Percentiles rank a stretch among this genome's conserved stretches.
Evolutionary conservation across 805 yeast species (phyloP).

Genomic region (Jamesozyma lodderae): DNA sequence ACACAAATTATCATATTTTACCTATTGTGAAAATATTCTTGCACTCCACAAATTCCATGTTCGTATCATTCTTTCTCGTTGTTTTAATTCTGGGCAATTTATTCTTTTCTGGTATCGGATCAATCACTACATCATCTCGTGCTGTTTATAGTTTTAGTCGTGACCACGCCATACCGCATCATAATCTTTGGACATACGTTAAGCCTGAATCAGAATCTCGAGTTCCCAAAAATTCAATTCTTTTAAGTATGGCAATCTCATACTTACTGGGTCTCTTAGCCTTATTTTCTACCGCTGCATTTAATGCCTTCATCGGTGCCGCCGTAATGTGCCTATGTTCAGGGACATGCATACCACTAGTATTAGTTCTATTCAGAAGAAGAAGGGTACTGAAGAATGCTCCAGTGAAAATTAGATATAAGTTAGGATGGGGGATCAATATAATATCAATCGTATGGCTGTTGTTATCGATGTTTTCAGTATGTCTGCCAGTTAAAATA

Average conservation of each 20-base stretch:
- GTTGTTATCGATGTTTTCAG: slow-evolving; percentile 44
- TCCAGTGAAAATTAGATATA: slow-evolving; percentile 49
- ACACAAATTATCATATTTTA: slow-evolving; percentile 47
- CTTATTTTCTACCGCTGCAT: slow-evolving; percentile 61
- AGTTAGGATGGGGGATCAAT: slow-evolving; percentile 58
- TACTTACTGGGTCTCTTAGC: slow-evolving; percentile 55
- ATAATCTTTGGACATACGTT: slow-evolving; percentile 56
- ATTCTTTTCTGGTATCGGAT: slow-evolving; percentile 68
- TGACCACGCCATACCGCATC: slow-evolving; percentile 70
- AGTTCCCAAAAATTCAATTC: slow-evolving; percentile 63
- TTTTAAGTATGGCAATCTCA: slow-evolving; percentile 55
- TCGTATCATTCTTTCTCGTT: slow-evolving; percentile 62
- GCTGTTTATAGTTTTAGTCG: slow-evolving; percentile 76
- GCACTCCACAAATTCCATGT: slow-evolving; percentile 54
- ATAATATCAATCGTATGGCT: slow-evolving; percentile 53
- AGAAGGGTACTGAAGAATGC: slow-evolving; percentile 58
- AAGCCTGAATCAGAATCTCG: slow-evolving; percentile 44
- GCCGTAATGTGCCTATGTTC: slow-evolving; percentile 67
- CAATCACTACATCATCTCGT: slow-evolving; percentile 74
- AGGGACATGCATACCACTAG: slow-evolving; percentile 69
- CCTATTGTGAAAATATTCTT: slow-evolving; percentile 75
- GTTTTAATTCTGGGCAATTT: slow-evolving; percentile 60
- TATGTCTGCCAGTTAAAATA: slow-evolving; percentile 65
- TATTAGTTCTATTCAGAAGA: slow-evolving; percentile 50
- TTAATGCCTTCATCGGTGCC: slow-evolving; percentile 77